phyloP scores from a whole-genome alignment of 2,329 filamentous ascomycete genomes.

The Trichoderma simmonsii region DNA sequence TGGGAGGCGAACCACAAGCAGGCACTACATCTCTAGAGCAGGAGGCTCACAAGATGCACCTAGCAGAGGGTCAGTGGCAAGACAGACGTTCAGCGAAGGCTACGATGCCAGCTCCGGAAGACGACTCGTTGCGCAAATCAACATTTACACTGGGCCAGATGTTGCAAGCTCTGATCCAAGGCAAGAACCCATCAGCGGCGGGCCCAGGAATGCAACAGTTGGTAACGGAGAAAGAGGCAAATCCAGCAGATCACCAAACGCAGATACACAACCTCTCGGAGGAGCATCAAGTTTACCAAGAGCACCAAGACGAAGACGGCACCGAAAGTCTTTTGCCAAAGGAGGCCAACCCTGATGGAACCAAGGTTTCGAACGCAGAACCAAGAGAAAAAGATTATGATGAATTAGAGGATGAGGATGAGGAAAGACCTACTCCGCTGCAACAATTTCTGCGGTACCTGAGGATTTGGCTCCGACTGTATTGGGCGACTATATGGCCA shows the following conservation, averaged over 20 bases:
- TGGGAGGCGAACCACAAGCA: conserved; percentile 20
- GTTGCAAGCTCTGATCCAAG: not conserved
- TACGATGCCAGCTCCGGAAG: not conserved
- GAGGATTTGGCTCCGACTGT: conserved; percentile 27
- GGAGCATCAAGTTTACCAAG: conserved; percentile 28
- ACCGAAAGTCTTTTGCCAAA: conserved; percentile 29
- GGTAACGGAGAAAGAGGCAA: not conserved
- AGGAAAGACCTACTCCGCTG: conserved; percentile 2
- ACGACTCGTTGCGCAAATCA: conserved; percentile 29
- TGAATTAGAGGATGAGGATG: conserved; percentile 10
- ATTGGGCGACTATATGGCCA: conserved; percentile 37
- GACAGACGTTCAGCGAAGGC: not conserved
- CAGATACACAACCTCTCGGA: conserved; percentile 25
- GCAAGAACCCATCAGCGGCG: not conserved
- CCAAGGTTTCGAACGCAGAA: no score
- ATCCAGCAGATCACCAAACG: not conserved
- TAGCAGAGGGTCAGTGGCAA: not conserved
- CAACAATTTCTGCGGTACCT: not conserved
- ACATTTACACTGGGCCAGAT: conserved; percentile 23
- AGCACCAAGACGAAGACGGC: conserved; percentile 28
- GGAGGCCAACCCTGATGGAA: not conserved
- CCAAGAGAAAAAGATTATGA: no score
- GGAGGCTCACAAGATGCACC: conserved; percentile 8
- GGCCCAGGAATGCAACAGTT: not conserved
- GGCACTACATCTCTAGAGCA: conserved; percentile 11